Base-by-base conservation (phyloP, 2,329 filamentous ascomycete genomes). In the Aspergillus tanneri region DNA sequence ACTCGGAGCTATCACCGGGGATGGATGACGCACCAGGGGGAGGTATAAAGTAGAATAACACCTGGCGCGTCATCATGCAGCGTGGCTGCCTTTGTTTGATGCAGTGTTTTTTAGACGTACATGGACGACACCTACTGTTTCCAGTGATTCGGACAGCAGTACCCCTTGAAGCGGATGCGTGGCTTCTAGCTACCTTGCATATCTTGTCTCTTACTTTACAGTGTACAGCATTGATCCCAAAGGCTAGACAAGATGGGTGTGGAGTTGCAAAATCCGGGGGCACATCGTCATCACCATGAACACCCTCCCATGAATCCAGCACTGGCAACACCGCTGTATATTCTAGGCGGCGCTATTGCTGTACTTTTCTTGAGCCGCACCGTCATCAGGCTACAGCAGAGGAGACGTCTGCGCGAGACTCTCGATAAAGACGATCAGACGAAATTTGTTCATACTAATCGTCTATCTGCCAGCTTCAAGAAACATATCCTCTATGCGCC, bases 401-500 rank as follows among this genome's bases (percentile, higher is more conserved):
- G 52, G 16, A 60, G 36, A 42, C 61, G 65, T 14, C 49, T 59
- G 30, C 56, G 52, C 11, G 30, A 52, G 6, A 55, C 60, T 3
- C 37, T 53, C 2, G 46, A 49, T 28, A 50, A 43, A 12, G 50
- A 58, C 7, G 53, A 63, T 16, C 65, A 68, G 42, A 51, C 36
- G 4, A 50, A 42, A 23, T 57, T 60, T 4, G 46, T 57, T 1
- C 49, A 37, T 11, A 56, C 52, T 14, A 56, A 42, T 43, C 8
- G 40, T 0, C 2, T 57, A 1, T 56, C 52, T 7, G 54, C 62
- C 21, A 51, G 43, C 37, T 43, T 73, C 14, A 74, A 75, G 54
- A 71, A 66, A 49, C 58, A 74, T 53, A 11, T 75, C 4, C 55
- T 74, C 12, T 74, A 73, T 62, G 85, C 88, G 1, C 88, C 88